phyloP scores from a whole-genome alignment of 495 filamentous ascomycete species.

The Ramalina intermedia region DNA sequence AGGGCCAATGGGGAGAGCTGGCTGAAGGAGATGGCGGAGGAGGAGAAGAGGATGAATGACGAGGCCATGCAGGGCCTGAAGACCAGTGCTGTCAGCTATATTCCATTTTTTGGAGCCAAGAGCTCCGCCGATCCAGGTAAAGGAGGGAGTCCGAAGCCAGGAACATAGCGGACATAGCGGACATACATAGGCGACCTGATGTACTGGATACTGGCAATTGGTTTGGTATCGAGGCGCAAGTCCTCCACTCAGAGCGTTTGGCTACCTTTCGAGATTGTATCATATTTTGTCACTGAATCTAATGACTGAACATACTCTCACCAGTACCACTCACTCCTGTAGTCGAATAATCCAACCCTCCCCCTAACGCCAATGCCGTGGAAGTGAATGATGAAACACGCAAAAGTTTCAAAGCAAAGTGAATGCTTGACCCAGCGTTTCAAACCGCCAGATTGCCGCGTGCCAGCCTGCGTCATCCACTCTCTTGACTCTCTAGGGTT shows the following conservation, averaged over 20 bases:
- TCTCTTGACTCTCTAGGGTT: too few relatives aligned
- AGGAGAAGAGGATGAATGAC: slow-evolving; percentile 71
- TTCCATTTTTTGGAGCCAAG: slow-evolving; percentile 27
- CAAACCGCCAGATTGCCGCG: too few relatives aligned
- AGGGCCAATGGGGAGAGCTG: slow-evolving; percentile 83
- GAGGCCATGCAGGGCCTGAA: slow-evolving; percentile 85
- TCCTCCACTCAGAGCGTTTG: too few relatives aligned
- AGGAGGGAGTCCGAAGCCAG: slow-evolving; percentile 15
- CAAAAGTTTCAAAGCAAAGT: too few relatives aligned
- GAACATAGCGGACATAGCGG: background rate
- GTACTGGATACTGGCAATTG: background rate
- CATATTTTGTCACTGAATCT: background rate
- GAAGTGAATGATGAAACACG: too few relatives aligned
- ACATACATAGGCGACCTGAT: background rate
- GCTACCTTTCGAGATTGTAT: background rate
- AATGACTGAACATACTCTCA: too few relatives aligned
- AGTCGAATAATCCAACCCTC: too few relatives aligned
- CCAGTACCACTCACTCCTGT: too few relatives aligned
- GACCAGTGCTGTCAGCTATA: slow-evolving; percentile 41
- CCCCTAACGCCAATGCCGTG: too few relatives aligned
- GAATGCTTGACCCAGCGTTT: too few relatives aligned
- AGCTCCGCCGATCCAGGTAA: slow-evolving; percentile 10
- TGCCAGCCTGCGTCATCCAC: too few relatives aligned
- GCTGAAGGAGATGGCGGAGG: slow-evolving; percentile 77
- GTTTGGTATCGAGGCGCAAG: background rate